A percentile compares a stretch with the other conserved stretches of the same genome.
These are phyloP conservation scores for Gossypium australe DNA, from an alignment of 345 rosid genomes.

Conservation along the genomic window DNA sequence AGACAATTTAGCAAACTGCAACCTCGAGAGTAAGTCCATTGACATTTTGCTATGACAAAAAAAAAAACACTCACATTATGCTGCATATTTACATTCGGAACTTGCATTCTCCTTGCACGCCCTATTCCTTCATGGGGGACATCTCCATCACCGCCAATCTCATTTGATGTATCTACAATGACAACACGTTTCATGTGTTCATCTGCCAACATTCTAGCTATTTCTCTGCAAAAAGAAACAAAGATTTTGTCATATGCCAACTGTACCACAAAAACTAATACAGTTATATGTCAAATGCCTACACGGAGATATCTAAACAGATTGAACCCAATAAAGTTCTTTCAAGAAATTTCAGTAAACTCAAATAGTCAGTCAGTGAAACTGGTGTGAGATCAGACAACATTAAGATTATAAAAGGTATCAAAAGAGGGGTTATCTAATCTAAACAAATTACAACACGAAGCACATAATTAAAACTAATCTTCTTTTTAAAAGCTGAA, in stretches of 20 bases:
- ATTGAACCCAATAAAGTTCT: neutral
- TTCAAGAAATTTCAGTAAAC: neutral
- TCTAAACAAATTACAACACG: neutral
- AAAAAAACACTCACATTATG: constrained; percentile 55
- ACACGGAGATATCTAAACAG: neutral
- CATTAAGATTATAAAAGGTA: neutral
- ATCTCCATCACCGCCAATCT: constrained; percentile 98
- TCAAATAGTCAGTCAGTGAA: neutral
- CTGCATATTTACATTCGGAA: constrained; percentile 87
- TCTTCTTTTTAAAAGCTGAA: neutral
- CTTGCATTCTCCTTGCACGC: constrained; percentile 97
- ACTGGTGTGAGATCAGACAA: neutral
- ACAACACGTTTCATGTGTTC: constrained; percentile 82
- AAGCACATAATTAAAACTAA: neutral
- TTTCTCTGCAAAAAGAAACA: constrained; percentile 44
- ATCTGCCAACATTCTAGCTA: constrained; percentile 90
- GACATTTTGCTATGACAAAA: neutral
- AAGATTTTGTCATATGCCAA: constrained; percentile 6
- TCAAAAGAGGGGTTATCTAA: neutral
- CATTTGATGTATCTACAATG: constrained; percentile 84
- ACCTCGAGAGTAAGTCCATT: too few species aligned
- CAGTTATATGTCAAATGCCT: neutral
- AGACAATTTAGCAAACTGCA: neutral
- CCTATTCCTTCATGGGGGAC: constrained; percentile 91
- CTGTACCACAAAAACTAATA: neutral